Percentiles rank a stretch among this genome's conserved stretches.
phyloP scores from a whole-genome alignment of 1,139 yeast species.

The Taphrina populina region DNA sequence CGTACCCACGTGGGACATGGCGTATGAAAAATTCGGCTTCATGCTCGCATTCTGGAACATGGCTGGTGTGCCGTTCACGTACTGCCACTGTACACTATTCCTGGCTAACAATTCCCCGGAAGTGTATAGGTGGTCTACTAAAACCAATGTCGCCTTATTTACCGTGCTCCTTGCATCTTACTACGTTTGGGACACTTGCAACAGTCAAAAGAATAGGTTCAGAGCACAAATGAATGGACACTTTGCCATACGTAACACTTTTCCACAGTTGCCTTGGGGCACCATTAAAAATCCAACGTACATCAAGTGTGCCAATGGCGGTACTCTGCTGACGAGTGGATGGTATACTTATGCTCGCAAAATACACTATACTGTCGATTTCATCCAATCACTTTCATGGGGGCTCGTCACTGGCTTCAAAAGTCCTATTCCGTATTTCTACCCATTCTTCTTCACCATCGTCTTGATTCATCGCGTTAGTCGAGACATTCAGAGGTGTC shows the following conservation, averaged over 20 bases:
- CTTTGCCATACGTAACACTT: slow-evolving; percentile 68
- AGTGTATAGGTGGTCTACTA: slow-evolving; percentile 70
- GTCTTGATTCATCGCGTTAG: slow-evolving; percentile 84
- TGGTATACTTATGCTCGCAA: slow-evolving; percentile 87
- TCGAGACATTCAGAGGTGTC: slow-evolving; percentile 83
- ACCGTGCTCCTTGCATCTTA: slow-evolving; percentile 65
- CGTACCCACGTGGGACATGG: slow-evolving; percentile 99
- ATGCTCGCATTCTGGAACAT: slow-evolving; percentile 98
- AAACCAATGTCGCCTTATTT: slow-evolving; percentile 59
- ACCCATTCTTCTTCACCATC: slow-evolving; percentile 82
- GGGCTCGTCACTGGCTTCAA: slow-evolving; percentile 83
- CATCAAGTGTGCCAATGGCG: slow-evolving; percentile 80
- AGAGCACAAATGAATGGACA: slow-evolving; percentile 86
- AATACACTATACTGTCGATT: slow-evolving; percentile 93
- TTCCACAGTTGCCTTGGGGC: slow-evolving; percentile 89
- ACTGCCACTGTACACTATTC: slow-evolving; percentile 87
- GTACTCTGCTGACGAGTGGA: slow-evolving; percentile 81
- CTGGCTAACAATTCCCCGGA: slow-evolving; percentile 77
- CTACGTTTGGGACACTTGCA: slow-evolving; percentile 90
- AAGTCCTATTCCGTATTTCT: slow-evolving; percentile 93
- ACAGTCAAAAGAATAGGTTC: slow-evolving; percentile 93
- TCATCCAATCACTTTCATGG: slow-evolving; percentile 84
- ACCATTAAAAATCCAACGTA: slow-evolving; percentile 78
- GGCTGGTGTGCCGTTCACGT: slow-evolving; percentile 97
- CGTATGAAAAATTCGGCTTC: slow-evolving; percentile 96